phyloP scores from a whole-genome alignment of 2,329 filamentous ascomycete species.

The Calonectria pauciramosa region DNA sequence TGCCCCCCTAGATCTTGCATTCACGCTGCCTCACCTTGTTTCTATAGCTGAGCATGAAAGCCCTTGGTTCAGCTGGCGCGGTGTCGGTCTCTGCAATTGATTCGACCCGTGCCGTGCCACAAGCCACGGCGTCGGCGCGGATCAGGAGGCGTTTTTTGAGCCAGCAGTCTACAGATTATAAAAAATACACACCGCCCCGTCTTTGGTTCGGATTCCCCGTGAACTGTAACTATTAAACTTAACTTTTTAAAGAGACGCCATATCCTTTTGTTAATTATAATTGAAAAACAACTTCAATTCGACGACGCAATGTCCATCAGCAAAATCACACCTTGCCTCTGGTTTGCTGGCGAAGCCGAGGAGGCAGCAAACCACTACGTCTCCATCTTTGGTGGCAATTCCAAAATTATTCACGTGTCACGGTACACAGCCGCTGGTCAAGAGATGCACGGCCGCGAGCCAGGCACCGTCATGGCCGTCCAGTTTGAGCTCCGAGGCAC shows the following conservation, averaged over 20 bases:
- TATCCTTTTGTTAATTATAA: neutral
- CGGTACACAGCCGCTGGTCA: constrained; percentile 48
- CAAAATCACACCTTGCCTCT: constrained; percentile 53
- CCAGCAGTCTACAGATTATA: neutral
- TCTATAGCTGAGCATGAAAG: neutral
- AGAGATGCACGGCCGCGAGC: constrained; percentile 47
- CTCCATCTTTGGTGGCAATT: constrained; percentile 55
- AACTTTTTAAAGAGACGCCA: too few relatives aligned
- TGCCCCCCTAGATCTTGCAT: neutral
- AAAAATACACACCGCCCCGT: neutral
- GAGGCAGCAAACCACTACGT: constrained; percentile 58
- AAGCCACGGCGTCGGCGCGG: constrained; percentile 7
- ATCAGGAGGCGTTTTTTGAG: constrained; percentile 10
- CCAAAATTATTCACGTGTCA: constrained; percentile 51
- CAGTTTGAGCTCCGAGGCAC: constrained; percentile 56
- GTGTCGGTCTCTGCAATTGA: neutral
- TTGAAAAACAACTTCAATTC: neutral
- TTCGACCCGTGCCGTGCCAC: neutral
- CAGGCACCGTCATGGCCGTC: constrained; percentile 52
- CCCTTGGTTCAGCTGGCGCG: neutral
- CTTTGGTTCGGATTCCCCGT: neutral
- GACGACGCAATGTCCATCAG: constrained; percentile 33
- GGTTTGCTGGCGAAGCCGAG: constrained; percentile 57
- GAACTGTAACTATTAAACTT: neutral
- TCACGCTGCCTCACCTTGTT: constrained; percentile 19